Conservation (phyloP, 768 basidiomycete genomes). For the Clathrus columnatus region DNA sequence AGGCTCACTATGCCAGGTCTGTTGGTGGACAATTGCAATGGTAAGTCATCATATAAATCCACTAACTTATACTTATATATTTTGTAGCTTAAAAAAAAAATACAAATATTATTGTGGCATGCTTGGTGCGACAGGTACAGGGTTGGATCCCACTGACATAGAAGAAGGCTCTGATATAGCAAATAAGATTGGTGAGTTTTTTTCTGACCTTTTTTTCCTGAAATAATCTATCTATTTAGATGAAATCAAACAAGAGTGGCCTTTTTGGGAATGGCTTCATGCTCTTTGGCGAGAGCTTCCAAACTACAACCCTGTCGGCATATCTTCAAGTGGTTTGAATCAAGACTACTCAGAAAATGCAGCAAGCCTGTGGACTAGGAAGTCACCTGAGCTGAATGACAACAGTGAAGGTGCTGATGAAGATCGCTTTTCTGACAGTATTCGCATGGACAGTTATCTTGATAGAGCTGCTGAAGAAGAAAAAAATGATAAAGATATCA, state of each 20-base stretch:
- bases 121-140: background rate
- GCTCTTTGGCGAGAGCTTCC: slow-evolving; percentile 24
- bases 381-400: no score
- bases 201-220: background rate
- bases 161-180: background rate
- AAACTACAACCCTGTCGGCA: slow-evolving; percentile 21
- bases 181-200: background rate
- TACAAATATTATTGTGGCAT: background rate
- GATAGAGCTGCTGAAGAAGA: no score
- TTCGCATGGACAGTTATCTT: no score
- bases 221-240: slow-evolving; percentile 1
- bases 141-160: background rate
- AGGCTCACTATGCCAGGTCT: background rate
- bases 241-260: slow-evolving; percentile 15
- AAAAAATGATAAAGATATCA: no score
- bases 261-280: slow-evolving; percentile 24
- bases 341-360: background rate
- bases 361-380: background rate
- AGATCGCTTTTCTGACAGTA: no score
- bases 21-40: background rate
- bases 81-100: slow-evolving; percentile 9
- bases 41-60: slow-evolving; percentile 17
- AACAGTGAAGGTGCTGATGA: no score
- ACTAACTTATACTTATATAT: no score
- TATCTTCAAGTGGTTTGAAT: background rate